Base-by-base conservation (phyloP, 2,329 filamentous ascomycete species). In the Epichloe elymi region DNA sequence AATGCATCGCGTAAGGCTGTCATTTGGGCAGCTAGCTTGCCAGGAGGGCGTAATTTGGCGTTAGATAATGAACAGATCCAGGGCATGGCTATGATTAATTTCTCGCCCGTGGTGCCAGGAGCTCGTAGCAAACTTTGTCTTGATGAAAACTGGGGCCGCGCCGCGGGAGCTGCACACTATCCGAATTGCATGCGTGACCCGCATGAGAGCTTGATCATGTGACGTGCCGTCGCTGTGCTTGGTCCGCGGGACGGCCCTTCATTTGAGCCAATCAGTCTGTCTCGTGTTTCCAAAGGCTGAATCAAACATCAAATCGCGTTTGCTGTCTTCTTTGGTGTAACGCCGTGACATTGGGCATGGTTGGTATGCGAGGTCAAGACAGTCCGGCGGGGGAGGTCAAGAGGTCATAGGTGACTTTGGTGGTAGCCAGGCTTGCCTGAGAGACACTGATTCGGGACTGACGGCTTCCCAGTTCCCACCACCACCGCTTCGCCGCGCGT, bases 231-330 rank as follows among this genome's bases (percentile, higher is more conserved):
- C 20, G 26, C 48, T 57, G 66, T 61, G 63, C 62, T 64, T 63
- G 63, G 67, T 67, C 65, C 57, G 65, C 65, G 65, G 66, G 65
- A 59, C 64, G 66, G 58, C 57, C 64, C 62, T 62, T 65, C 56
- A 53, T 52, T 54, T 43, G 55, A 44, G 49, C 60, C 59, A 63
- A 59, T 61, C 55, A 58, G 55, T 39, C 42, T 2, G 33, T 38
- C n/a, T 12, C 30, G 19, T 35, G 37, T 20, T 52, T 46, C n/a
- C 11, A 26, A 30, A 43, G 36, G 33, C 40, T 40, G 35, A 45
- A 43, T 39, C 50, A 44, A 48, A 30, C 26, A 30, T 11, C 26
- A 30, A 30, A 11, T 11, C 19, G 30, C 20, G 39, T 45, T 7
- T n/a, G 35, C 45, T 38, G 8, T 36, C 30, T 30, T 23, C 49